Conservation (phyloP, 2,329 filamentous ascomycete species). For the Claviceps sp. region DNA sequence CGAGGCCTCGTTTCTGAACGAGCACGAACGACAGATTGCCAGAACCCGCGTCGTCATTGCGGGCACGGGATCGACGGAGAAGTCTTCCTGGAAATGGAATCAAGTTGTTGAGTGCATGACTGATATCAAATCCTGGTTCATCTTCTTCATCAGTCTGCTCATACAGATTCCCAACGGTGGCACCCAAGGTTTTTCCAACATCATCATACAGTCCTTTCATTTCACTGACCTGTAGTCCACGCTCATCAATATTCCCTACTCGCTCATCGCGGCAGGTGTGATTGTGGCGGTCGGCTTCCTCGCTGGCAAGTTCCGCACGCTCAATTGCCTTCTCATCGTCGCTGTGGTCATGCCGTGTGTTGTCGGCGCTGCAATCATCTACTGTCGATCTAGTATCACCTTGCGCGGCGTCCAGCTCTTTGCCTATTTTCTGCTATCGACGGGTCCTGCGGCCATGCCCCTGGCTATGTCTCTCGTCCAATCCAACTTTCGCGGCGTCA, state of each 20-base stretch:
- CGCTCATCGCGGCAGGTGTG: conserved; percentile 32
- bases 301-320: conserved; percentile 35
- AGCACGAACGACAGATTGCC: conserved; percentile 36
- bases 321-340: conserved; percentile 38
- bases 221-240: conserved; percentile 40
- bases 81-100: conserved; percentile 32
- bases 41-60: conserved; percentile 31
- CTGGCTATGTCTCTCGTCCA: conserved; percentile 41
- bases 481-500: conserved; percentile 41
- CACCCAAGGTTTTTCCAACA: conserved; percentile 44
- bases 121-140: conserved; percentile 48
- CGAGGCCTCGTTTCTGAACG: conserved; percentile 41
- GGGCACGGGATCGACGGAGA: conserved; percentile 37
- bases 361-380: conserved; percentile 39
- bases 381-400: conserved; percentile 26
- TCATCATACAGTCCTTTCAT: conserved; percentile 41
- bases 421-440: conserved; percentile 43
- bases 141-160: conserved; percentile 37
- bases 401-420: conserved; percentile 34
- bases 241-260: conserved; percentile 46
- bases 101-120: conserved; percentile 39
- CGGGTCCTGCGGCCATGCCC: conserved; percentile 39
- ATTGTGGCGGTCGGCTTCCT: conserved; percentile 37
- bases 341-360: conserved; percentile 37
- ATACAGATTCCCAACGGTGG: conserved; percentile 50